Evolutionary conservation across 202 grass and related monocot genomes (phyloP), one percentile per base, ranked within the genome.

Genomic region (Zizania palustris): DNA sequence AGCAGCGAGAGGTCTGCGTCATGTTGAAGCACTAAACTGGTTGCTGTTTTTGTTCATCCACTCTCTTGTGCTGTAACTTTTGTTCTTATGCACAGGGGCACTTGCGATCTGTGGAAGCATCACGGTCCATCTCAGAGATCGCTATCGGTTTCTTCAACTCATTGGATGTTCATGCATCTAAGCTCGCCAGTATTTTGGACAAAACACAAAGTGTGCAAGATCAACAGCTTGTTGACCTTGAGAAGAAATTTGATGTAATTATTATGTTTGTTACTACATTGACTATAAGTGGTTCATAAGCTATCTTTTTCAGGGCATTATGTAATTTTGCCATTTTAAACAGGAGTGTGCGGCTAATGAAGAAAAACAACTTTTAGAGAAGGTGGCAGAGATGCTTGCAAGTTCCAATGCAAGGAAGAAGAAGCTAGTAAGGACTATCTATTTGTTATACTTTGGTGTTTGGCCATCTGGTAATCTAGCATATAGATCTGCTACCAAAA

Each of bases 301-400:
- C 55, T 40, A 40, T 59, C 40, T 18, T 78, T 55, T 49, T 83
- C 38, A 4, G 46, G 63, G 67, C 39, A 77, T 62, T 45, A 11
- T 71, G 49, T 75, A 35, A 65, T 76, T 77, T 71, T 67, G 38
- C 59, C 42, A 9, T 72, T 50, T 75, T 76, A 80, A 67, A 64
- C 82, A 99, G 96, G 96, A 99, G 56, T 93, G 92, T 84, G 92
- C 92, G 59, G 96, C 85, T 65, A 96, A 85, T 65, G 96, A 99
- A 91, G 96, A 99, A 75, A 88, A 84, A 3, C 83, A 96, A 75
- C 71, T 99, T 50, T 73, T 99, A 79, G 89, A 99, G 73, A 93
- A 96, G 66, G 83, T 99, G 55, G 92, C 92, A 40, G 92, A 92
- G 71, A 96, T 99, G 87, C 83, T 99, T 44, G 92, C 96, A 59